These are phyloP conservation scores for Sanghuangporus baumii DNA, from an alignment of 1,284 basidiomycete species.

Conservation along the genomic window DNA sequence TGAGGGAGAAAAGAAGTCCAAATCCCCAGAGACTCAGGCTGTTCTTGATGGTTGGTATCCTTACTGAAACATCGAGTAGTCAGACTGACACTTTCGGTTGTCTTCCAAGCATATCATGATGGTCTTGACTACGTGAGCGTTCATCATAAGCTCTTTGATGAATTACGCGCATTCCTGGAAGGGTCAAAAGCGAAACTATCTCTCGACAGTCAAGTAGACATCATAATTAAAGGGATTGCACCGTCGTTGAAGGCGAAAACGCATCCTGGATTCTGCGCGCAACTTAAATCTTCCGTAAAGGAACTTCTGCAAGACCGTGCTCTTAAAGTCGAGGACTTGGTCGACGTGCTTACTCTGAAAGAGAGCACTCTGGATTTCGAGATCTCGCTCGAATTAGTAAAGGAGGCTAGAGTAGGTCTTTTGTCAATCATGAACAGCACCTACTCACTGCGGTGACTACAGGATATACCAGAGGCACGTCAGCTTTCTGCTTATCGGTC, in stretches of 20 bases:
- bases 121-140: constrained; percentile 71
- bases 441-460: constrained; percentile 3
- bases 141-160: constrained; percentile 55
- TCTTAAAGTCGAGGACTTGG: constrained; percentile 60
- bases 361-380: constrained; percentile 58
- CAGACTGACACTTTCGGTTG: constrained; percentile 5
- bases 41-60: constrained; percentile 47
- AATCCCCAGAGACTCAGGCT: constrained; percentile 8
- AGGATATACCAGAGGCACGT: constrained; percentile 69
- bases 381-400: constrained; percentile 58
- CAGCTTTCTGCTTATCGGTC: constrained; percentile 63
- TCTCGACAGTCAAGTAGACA: constrained; percentile 61
- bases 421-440: background rate
- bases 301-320: constrained; percentile 65
- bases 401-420: constrained; percentile 45
- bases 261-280: constrained; percentile 42
- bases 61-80: background rate
- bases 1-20: constrained; percentile 41
- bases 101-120: constrained; percentile 57
- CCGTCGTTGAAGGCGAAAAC: constrained; percentile 35
- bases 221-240: constrained; percentile 51
- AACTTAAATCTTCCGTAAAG: constrained; percentile 61
- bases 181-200: constrained; percentile 52
- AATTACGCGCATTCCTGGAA: constrained; percentile 47
- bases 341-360: constrained; percentile 68